Percentiles rank a stretch among this genome's conserved stretches.
Evolutionary conservation across 371 early-diverging fungal genomes (phyloP).

Genomic region (Mucor lusitanicus): DNA sequence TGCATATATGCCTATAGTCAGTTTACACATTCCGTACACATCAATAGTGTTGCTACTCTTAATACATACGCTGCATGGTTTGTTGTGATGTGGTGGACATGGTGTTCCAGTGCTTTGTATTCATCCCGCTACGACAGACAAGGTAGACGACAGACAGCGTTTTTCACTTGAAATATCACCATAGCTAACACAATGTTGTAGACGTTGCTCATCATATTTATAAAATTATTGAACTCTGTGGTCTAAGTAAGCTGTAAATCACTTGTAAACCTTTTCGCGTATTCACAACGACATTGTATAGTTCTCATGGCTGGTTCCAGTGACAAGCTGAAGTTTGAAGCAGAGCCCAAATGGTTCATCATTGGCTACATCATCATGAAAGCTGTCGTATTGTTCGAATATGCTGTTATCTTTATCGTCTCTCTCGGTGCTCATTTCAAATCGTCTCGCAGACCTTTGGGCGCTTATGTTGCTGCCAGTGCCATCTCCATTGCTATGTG

Average conservation of each 20-base stretch:
- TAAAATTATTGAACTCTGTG: conserved; percentile 48
- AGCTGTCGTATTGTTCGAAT: conserved; percentile 40
- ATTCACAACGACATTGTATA: not conserved
- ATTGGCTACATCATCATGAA: conserved; percentile 57
- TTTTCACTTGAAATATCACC: too few relatives aligned
- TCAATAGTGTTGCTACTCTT: conserved; percentile 29
- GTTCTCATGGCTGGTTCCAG: conserved; percentile 53
- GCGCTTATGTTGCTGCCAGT: conserved; percentile 41
- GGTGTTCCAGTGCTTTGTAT: conserved; percentile 58
- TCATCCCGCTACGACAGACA: conserved; percentile 47
- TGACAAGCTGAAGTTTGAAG: conserved; percentile 19
- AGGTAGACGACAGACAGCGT: too few relatives aligned
- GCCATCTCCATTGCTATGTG: conserved; percentile 50
- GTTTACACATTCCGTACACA: conserved; percentile 57
- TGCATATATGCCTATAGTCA: conserved; percentile 3
- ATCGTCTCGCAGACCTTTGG: conserved; percentile 30
- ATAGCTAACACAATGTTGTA: not conserved
- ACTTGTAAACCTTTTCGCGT: not conserved
- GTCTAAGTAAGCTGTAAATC: conserved; percentile 26
- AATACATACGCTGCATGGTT: conserved; percentile 58
- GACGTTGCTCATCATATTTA: conserved; percentile 55
- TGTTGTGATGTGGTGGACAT: conserved; percentile 65
- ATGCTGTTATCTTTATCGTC: conserved; percentile 32
- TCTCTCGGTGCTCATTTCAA: conserved; percentile 19
- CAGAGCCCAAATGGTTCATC: conserved; percentile 38